A percentile compares a stretch with the other conserved stretches of the same genome.
Conservation (phyloP, 2,329 filamentous ascomycete genomes). For the Diplocarpon rosae region DNA sequence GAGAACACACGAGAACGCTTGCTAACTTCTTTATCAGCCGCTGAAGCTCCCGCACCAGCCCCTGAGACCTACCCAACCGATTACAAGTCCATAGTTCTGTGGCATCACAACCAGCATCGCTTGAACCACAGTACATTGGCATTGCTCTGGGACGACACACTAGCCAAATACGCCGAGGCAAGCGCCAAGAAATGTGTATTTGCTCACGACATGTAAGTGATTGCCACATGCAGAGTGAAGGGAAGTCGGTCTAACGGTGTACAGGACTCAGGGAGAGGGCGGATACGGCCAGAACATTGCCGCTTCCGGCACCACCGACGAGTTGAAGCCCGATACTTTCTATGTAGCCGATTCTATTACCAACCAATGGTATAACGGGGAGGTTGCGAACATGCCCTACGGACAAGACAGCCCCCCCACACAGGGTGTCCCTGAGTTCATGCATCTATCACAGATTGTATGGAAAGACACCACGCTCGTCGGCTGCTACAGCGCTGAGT, state of each 20-base stretch:
- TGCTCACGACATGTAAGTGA: conserved; percentile 65
- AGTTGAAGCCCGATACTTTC: conserved; percentile 37
- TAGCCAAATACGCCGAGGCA: conserved; percentile 51
- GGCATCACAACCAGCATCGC: conserved; percentile 76
- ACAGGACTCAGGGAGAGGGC: conserved; percentile 43
- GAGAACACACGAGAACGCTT: too few relatives aligned
- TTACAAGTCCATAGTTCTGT: conserved; percentile 12
- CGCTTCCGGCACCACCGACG: conserved; percentile 38
- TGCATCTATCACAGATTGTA: conserved; percentile 64
- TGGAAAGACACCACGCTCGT: conserved; percentile 53
- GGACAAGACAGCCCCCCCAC: conserved; percentile 48
- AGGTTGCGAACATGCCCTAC: conserved; percentile 46
- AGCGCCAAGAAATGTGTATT: conserved; percentile 61
- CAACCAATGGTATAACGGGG: conserved; percentile 82
- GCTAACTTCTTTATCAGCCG: background rate
- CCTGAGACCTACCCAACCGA: conserved; percentile 4
- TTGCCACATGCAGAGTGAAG: background rate
- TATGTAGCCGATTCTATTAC: conserved; percentile 59
- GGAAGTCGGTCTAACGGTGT: conserved; percentile 26
- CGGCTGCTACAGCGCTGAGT: conserved; percentile 51
- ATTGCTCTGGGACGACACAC: conserved; percentile 53
- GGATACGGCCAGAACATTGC: conserved; percentile 91
- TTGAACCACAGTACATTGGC: conserved; percentile 62
- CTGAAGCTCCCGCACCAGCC: conserved; percentile 11
- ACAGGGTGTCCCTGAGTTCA: conserved; percentile 29